A percentile compares a stretch with the other conserved stretches of the same genome.
Conservation (phyloP, 202 grass and related monocot species). For the Saccharum hybrid region DNA sequence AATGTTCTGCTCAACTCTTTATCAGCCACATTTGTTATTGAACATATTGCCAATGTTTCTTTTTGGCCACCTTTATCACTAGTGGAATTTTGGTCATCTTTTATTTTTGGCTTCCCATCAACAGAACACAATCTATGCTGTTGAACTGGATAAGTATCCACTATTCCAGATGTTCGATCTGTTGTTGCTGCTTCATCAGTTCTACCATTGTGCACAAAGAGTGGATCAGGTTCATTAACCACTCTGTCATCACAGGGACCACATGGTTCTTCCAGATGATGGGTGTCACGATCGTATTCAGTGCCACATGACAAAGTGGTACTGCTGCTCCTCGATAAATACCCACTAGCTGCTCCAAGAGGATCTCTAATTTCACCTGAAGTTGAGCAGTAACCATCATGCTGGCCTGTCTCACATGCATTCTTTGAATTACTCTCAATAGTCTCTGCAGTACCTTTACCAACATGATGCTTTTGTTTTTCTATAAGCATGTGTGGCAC, state of each 20-base stretch:
- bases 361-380: conserved; percentile 45
- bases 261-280: conserved; percentile 50
- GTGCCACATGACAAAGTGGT: conserved; percentile 41
- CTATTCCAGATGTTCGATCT: conserved; percentile 40
- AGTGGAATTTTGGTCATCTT: conserved; percentile 12
- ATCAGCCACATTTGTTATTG: conserved; percentile 54
- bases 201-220: conserved; percentile 26
- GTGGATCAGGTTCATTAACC: conserved; percentile 43
- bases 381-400: conserved; percentile 29
- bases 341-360: conserved; percentile 43
- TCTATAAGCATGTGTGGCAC: conserved; percentile 17
- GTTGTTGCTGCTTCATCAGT: conserved; percentile 39
- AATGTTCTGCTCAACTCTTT: conserved; percentile 59
- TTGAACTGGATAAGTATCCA: conserved; percentile 28
- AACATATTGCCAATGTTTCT: conserved; percentile 38
- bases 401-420: conserved; percentile 22
- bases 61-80: conserved; percentile 32
- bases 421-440: conserved; percentile 41
- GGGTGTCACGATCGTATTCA: conserved; percentile 44
- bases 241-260: conserved; percentile 34
- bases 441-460: conserved; percentile 34
- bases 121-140: conserved; percentile 25
- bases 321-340: conserved; percentile 47
- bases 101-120: conserved; percentile 31
- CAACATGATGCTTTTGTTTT: conserved; percentile 29